Base-by-base conservation (phyloP, 1,139 yeast species). In the Geotrichum aggregatum region DNA sequence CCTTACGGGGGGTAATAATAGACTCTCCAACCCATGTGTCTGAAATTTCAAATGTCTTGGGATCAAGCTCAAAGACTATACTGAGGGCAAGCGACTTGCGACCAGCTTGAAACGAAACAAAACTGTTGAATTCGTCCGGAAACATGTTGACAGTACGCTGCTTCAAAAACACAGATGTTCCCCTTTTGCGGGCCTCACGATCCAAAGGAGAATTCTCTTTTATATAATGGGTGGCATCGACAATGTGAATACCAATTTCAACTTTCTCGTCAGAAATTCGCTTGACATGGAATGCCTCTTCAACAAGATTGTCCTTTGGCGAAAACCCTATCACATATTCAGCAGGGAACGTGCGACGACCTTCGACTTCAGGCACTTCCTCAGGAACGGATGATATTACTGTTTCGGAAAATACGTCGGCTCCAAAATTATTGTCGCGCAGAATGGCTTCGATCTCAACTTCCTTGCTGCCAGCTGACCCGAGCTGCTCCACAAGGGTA, bases 401-500 rank as follows among this genome's bases (percentile, higher is more conserved):
- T 31, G 76, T 62, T 3, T 44, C 47, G 10, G 71, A 64, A 66
- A 89, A 91, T 65, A 86, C 94, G 65, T 89, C 95, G 61, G 94
- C 85, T 57, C 86, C 74, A 65, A 92, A 92, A 71, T 91, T 92
- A 71, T 88, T 91, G 67, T 92, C 98, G 64, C 98, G 82, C 60
- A 92, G 76, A 54, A 92, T 84, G 0, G 97, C 88, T 66, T 86
- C 95, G 59, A 89, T 81, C 67, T 89, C 97, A 48, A 92, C 87
- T 33, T 77, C 74, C 4, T 83, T 78, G 59, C 84, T 92, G 59
- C 84, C 89, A 62, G 87, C 82, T 47, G 80, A 78, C 33, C 98
- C 98, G 59, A 92, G 75, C 62, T 87, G 88, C 52, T 91, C 87
- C 34, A 91, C 85, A 57, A 92, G 75, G 31, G 96, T 91, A 63